phyloP scores from a whole-genome alignment of 2,329 filamentous ascomycete species.

The Daldinia sp. region DNA sequence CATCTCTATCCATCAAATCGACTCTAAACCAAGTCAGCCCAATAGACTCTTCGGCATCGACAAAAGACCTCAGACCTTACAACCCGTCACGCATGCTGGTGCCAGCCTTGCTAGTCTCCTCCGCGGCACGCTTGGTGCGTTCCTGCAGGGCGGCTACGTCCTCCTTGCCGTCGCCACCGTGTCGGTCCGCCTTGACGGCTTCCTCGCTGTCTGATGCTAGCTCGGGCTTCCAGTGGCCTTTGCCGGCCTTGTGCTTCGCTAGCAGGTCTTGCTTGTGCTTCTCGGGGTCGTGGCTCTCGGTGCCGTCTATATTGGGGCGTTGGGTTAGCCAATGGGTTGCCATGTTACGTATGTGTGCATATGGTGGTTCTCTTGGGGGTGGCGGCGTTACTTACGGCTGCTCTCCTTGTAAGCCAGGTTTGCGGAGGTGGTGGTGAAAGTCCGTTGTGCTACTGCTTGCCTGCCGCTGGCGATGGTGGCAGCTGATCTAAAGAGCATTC shows the following conservation, averaged over 20 bases:
- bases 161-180: conserved; percentile 49
- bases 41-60: conserved; percentile 33
- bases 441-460: conserved; percentile 38
- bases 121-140: conserved; percentile 62
- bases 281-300: conserved; percentile 50
- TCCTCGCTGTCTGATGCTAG: conserved; percentile 83
- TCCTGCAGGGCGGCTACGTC: conserved; percentile 63
- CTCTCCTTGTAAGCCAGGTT: conserved; percentile 43
- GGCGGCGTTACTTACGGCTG: conserved; percentile 30
- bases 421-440: conserved; percentile 39
- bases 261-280: conserved; percentile 69
- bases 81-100: conserved; percentile 58
- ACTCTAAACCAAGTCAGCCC: conserved; percentile 20
- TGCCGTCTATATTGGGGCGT: conserved; percentile 5
- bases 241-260: conserved; percentile 73
- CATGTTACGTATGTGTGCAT: background rate
- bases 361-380: conserved; percentile 44
- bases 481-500: conserved; percentile 40
- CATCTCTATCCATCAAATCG: conserved; percentile 29
- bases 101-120: conserved; percentile 57
- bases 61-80: conserved; percentile 44
- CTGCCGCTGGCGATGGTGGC: conserved; percentile 39
- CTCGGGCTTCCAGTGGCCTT: conserved; percentile 78
- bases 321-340: conserved; percentile 1
- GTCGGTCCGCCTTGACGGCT: conserved; percentile 73